Base-by-base conservation (phyloP, 108 stramenopile genomes). In the Nannochloropsis gaditana region DNA sequence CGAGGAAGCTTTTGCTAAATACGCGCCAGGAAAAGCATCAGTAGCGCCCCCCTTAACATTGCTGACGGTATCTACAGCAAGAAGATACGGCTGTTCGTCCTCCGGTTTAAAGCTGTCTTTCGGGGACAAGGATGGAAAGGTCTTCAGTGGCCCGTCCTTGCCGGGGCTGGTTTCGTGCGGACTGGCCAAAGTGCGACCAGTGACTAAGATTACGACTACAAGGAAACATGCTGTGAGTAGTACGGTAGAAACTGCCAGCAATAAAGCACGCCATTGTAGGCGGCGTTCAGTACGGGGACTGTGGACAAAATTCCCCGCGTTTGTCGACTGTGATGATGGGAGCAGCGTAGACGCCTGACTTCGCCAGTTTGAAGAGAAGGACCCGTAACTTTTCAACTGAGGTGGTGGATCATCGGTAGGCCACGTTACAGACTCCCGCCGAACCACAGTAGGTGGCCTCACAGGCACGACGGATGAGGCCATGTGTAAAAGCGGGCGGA, bases 211-310 rank as follows among this genome's bases (percentile, higher is more conserved):
- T 3, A 73, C 59, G 8, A n/a, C 4, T 73, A 73, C 59, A 15
- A 73, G 59, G 19, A 73, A 15, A n/a, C 15, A 73, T 6, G 59
- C 59, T 2, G n/a, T 2, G n/a, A 73, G 19, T n/a, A 15, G 19
- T n/a, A 73, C 59, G 59, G 8, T 73, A 73, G 59, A 73, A 73
- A 73, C n/a, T 4, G 59, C 15, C 59, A 73, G 15, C 59, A 73
- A n/a, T n/a, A 73, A 73, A n/a, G 59, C 59, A 15, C 59, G 59
- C 59, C 59, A 73, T n/a, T n/a, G 59, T n/a, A 73, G 1, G 8
- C 59, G 59, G n/a, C 59, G 59, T 15, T 73, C 59, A n/a, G 59
- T 73, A n/a, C 59, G 8, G 59, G 59, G 59, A n/a, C 59, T 73
- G 4, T n/a, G 6, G 6, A n/a, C 59, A 73, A 73, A n/a, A n/a